These are phyloP conservation scores for Phytophthora nicotianae DNA, from an alignment of 352 stramenopile species.

Conservation along the genomic window DNA sequence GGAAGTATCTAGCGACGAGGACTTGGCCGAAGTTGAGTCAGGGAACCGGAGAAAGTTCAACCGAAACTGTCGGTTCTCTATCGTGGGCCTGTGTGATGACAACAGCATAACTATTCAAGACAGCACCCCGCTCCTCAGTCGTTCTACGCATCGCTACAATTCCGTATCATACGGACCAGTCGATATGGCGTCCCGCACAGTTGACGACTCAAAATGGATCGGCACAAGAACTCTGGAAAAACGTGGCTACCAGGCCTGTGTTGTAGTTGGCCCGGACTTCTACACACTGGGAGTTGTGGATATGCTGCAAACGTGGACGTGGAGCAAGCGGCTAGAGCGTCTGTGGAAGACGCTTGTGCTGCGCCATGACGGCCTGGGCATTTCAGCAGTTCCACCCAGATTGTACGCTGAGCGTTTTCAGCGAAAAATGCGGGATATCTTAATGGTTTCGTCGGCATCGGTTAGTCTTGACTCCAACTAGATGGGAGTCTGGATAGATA, in stretches of 20 bases:
- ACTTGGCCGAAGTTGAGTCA: conserved; percentile 61
- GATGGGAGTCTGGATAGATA: conserved; percentile 26
- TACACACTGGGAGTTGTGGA: conserved; percentile 92
- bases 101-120: conserved; percentile 33
- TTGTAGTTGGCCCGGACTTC: conserved; percentile 83
- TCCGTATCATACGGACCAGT: conserved; percentile 46
- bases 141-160: conserved; percentile 45
- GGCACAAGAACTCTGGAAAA: conserved; percentile 68
- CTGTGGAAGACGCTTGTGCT: conserved; percentile 86
- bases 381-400: conserved; percentile 78
- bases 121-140: conserved; percentile 52
- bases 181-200: conserved; percentile 21
- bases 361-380: conserved; percentile 66
- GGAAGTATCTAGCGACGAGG: conserved; percentile 52
- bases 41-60: conserved; percentile 60
- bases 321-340: conserved; percentile 78
- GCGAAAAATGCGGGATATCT: conserved; percentile 82
- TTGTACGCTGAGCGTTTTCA: conserved; percentile 84
- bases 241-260: conserved; percentile 67
- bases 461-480: conserved; percentile 52
- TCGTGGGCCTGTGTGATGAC: conserved; percentile 61
- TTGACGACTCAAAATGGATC: conserved; percentile 56
- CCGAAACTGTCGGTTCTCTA: conserved; percentile 75
- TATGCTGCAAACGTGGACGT: conserved; percentile 91
- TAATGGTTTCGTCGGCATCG: conserved; percentile 73